These are phyloP conservation scores for Takakia lepidozioides DNA, from an alignment of 225 moss, liverwort and hornwort species.

Conservation along the genomic window DNA sequence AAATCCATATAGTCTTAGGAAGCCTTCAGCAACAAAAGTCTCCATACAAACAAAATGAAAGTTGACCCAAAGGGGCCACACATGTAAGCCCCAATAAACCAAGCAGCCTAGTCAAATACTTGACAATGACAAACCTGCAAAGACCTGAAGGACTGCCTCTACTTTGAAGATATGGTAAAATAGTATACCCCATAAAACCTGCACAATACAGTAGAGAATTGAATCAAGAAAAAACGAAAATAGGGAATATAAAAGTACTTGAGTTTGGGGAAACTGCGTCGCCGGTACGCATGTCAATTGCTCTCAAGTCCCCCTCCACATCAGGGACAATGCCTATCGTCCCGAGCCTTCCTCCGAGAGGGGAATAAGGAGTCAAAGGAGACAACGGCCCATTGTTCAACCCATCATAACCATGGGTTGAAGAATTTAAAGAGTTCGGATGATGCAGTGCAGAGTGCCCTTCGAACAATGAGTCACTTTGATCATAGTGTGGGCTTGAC, in stretches of 20 bases:
- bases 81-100: no score
- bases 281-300: constrained; percentile 33
- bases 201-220: not conserved
- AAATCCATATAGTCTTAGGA: not conserved
- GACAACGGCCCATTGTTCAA: constrained; percentile 21
- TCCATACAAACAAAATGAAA: not conserved
- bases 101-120: no score
- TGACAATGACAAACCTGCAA: no score
- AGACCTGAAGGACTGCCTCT: no score
- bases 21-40: not conserved
- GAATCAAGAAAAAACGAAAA: not conserved
- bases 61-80: no score
- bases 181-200: not conserved
- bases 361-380: constrained; percentile 26
- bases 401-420: constrained; percentile 24
- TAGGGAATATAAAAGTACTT: constrained; percentile 16
- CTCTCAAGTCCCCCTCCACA: constrained; percentile 26
- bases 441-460: constrained; percentile 28
- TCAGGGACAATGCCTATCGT: constrained; percentile 20
- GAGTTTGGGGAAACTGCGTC: constrained; percentile 66
- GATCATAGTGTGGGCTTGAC: constrained; percentile 36
- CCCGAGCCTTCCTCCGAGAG: constrained; percentile 18
- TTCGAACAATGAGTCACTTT: constrained; percentile 19
- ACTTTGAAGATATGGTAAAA: not conserved
- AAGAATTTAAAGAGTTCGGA: constrained; percentile 19